Base-by-base conservation (phyloP, 495 filamentous ascomycete genomes). In the Aspergillus olivimuriae region DNA sequence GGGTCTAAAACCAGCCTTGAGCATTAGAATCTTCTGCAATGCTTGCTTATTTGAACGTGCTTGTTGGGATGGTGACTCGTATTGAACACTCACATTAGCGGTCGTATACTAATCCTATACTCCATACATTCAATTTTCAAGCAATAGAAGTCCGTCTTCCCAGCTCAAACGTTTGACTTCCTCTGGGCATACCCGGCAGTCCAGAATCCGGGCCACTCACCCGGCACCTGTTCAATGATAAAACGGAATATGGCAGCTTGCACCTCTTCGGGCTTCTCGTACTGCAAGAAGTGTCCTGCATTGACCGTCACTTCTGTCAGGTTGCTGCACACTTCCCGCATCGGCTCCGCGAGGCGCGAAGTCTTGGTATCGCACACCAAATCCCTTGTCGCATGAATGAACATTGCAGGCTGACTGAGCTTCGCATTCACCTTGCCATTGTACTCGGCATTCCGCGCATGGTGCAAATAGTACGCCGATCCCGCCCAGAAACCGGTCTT, bases 351-450 rank as follows among this genome's bases (percentile, higher is more conserved):
- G 10, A 43, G 40, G 4, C 40, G 24, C 15, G 40, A 43, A 11
- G 26, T 20, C 20, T 19, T 33, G 6, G 40, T 43, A n/a, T 43
- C 40, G 15, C 40, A 43, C 15, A 43, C 40, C 15, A 33, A 4
- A 34, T 43, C 40, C 40, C 40, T n/a, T 8, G 17, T 33, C 6
- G 26, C 40, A 43, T 43, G 40, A 16, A 43, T 43, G 34, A 43
- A 43, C 40, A 43, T 11, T 4, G 34, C 40, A 1, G 40, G 40
- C 40, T 43, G 24, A 10, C 9, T 21, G 16, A 43, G 18, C 28
- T 19, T 43, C 26, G 16, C 28, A 7, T 33, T 30, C 3, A n/a
- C 14, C 34, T 18, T 33, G 11, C 40, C 40, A 43, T 43, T 43
- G 16, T 43, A 43, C 15, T 28, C 24, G 4, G 40, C 40, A 19